Conservation (phyloP, 2,329 filamentous ascomycete species). For the Chaetomiaceae sp. region DNA sequence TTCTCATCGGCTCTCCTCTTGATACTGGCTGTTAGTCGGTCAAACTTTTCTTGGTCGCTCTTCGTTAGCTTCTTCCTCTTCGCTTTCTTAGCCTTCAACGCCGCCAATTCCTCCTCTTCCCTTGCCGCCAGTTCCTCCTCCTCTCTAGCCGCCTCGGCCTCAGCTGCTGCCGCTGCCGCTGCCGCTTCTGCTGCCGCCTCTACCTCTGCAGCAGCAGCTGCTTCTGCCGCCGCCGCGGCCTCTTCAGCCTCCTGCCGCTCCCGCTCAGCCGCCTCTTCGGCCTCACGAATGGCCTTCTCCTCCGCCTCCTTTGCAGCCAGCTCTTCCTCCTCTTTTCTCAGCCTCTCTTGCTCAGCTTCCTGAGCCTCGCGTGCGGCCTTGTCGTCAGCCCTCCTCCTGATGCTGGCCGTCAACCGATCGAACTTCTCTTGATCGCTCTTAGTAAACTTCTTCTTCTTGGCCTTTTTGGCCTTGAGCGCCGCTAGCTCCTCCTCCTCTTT, state of each 20-base stretch:
- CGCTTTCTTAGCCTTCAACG: constrained; percentile 13
- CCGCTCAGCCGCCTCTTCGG: constrained; percentile 10
- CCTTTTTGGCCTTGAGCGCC: constrained; percentile 49
- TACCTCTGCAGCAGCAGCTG: constrained; percentile 23
- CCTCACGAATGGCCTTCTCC: constrained; percentile 8
- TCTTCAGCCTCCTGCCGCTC: constrained; percentile 21
- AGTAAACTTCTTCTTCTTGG: constrained; percentile 42
- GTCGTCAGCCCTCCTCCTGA: constrained; percentile 37
- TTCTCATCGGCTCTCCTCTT: no score
- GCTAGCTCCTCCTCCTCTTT: constrained; percentile 37
- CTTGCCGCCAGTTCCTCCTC: constrained; percentile 26
- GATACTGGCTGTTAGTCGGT: no score
- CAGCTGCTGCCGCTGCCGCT: constrained; percentile 18
- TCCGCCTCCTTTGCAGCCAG: constrained; percentile 26
- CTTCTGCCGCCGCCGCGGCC: constrained; percentile 24
- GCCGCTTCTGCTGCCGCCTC: constrained; percentile 30
- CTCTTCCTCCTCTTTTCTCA: neutral
- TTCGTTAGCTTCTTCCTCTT: constrained; percentile 23
- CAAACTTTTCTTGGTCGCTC: constrained; percentile 25
- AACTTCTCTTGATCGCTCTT: constrained; percentile 46
- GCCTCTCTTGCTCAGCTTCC: constrained; percentile 12
- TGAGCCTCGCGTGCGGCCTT: constrained; percentile 33
- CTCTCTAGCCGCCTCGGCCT: constrained; percentile 18
- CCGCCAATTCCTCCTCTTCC: constrained; percentile 22
- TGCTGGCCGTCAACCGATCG: constrained; percentile 34